Evolutionary conservation across 345 rosid genomes (phyloP).

Genomic region (Melastoma malabathricum): DNA sequence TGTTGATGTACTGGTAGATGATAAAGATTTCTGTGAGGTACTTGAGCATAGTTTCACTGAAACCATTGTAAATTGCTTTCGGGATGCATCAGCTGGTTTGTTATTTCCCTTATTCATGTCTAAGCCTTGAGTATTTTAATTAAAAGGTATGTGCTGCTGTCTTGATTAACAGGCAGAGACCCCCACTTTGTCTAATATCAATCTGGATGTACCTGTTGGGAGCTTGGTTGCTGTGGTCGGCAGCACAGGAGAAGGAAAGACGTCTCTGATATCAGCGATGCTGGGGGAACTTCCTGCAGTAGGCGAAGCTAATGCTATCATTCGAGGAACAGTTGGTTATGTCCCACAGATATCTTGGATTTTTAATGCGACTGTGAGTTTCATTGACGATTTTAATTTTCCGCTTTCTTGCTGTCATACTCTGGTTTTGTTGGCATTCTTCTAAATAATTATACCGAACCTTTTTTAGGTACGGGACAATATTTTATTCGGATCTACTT

Average conservation of each 20-base stretch:
- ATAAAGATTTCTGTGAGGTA: no score
- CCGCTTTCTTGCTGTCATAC: not conserved
- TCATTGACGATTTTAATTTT: not conserved
- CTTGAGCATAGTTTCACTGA: no score
- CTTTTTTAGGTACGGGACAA: constrained; percentile 73
- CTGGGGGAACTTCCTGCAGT: constrained; percentile 92
- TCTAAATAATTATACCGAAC: constrained; percentile 1
- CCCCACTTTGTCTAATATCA: constrained; percentile 76
- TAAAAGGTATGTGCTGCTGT: no score
- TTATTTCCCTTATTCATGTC: no score
- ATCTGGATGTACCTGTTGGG: constrained; percentile 74
- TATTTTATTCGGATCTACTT: constrained; percentile 84
- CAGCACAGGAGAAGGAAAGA: constrained; percentile 97
- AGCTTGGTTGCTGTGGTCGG: constrained; percentile 96
- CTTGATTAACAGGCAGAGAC: no score
- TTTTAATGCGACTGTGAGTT: constrained; percentile 89
- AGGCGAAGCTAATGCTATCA: constrained; percentile 46
- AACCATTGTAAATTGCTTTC: no score
- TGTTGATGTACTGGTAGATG: no score
- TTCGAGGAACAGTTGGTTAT: constrained; percentile 87
- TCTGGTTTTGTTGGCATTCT: not conserved
- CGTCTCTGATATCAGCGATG: constrained; percentile 92
- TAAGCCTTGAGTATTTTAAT: no score
- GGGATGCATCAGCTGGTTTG: no score
- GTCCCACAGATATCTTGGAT: constrained; percentile 99